phyloP scores from a whole-genome alignment of 2,329 filamentous ascomycete genomes.

The Neocatenulostroma microsporum region DNA sequence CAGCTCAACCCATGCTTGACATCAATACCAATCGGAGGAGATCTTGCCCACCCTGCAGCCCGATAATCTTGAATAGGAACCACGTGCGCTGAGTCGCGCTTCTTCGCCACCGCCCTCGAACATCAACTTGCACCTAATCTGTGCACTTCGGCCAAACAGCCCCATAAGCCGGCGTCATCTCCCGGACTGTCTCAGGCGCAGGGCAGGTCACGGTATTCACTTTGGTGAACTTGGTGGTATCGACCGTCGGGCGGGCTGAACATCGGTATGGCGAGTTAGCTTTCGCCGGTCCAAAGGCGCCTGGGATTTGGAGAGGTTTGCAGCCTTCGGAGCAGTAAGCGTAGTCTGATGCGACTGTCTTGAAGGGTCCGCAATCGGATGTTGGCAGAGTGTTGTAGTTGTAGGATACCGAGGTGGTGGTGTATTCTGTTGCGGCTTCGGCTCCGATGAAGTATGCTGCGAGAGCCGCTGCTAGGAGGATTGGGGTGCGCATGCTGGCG shows the following conservation, averaged over 20 bases:
- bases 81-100: too few relatives aligned
- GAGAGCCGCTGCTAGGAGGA: conserved; percentile 1
- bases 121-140: too few relatives aligned
- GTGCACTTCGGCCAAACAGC: not conserved
- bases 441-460: not conserved
- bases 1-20: too few relatives aligned
- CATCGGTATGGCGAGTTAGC: not conserved
- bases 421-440: not conserved
- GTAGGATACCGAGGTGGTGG: not conserved
- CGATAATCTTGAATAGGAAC: too few relatives aligned
- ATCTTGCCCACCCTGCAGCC: too few relatives aligned
- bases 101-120: too few relatives aligned
- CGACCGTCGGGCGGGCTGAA: not conserved
- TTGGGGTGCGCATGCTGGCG: too few relatives aligned
- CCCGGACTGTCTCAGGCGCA: not conserved
- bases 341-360: not conserved
- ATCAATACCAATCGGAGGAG: too few relatives aligned
- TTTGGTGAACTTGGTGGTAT: not conserved
- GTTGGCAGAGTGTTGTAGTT: not conserved
- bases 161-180: not conserved
- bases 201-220: not conserved
- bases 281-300: not conserved
- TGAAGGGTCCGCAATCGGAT: not conserved
- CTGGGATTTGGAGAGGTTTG: not conserved
- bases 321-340: not conserved